Percentiles rank a stretch among this genome's conserved stretches.
Evolutionary conservation across 768 basidiomycete genomes (phyloP).

Genomic region (Rhodotorula kratochvilovae): DNA sequence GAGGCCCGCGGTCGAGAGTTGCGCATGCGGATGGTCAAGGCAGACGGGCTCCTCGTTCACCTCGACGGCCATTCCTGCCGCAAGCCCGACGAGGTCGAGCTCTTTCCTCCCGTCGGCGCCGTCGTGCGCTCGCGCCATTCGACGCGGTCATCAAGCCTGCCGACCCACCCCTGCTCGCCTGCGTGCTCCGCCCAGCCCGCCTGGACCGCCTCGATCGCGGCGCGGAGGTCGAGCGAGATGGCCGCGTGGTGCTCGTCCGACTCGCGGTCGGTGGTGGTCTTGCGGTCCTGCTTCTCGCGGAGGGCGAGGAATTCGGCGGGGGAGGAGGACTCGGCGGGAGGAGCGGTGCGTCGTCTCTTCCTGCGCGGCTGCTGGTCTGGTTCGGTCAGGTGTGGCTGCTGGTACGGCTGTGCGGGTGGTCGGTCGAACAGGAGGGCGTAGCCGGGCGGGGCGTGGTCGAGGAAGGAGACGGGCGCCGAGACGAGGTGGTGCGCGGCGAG

Average conservation of each 20-base stretch:
- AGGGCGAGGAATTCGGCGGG: slow-evolving; percentile 10
- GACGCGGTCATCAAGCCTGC: background rate
- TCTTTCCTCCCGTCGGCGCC: background rate
- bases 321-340: slow-evolving; percentile 6
- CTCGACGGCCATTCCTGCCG: no score
- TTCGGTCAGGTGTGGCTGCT: background rate
- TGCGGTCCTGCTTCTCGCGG: slow-evolving; percentile 5
- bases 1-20: background rate
- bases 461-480: slow-evolving; percentile 11
- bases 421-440: slow-evolving; percentile 9
- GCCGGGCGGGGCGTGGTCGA: background rate
- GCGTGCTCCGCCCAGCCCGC: background rate
- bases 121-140: background rate
- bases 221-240: background rate
- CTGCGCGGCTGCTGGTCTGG: background rate
- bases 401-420: slow-evolving; percentile 1
- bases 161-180: background rate
- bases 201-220: slow-evolving; percentile 17
- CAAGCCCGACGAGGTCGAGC: slow-evolving; percentile 4
- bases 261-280: slow-evolving; percentile 17
- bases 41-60: background rate
- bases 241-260: slow-evolving; percentile 20
- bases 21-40: background rate
- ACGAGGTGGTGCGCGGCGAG: slow-evolving; percentile 27
- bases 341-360: slow-evolving; percentile 4